phyloP scores from a whole-genome alignment of 2,329 filamentous ascomycete genomes.

The Orbilia blumenaviensis region DNA sequence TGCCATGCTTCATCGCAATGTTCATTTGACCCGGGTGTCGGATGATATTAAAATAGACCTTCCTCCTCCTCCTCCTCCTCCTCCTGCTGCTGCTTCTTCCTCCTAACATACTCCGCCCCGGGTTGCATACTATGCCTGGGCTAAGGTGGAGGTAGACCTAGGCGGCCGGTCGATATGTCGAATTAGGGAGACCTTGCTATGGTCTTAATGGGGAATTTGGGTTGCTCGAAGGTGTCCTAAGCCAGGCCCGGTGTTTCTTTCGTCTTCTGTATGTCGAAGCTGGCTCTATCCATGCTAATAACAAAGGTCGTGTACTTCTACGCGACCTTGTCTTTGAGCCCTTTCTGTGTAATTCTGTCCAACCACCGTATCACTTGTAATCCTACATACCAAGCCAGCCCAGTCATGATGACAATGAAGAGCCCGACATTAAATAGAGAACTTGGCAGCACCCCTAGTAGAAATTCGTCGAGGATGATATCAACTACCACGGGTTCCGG shows the following conservation, averaged over 20 bases:
- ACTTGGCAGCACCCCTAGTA: slow-evolving; percentile 26
- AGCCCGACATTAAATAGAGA: slow-evolving; percentile 30
- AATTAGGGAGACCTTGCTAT: no score
- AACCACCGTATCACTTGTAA: slow-evolving; percentile 15
- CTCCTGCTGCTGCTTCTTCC: no score
- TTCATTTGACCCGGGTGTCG: not conserved
- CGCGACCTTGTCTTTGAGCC: slow-evolving; percentile 17
- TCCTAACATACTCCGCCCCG: no score
- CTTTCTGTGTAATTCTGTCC: slow-evolving; percentile 1
- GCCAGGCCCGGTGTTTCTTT: no score
- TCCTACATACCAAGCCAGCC: slow-evolving; percentile 29
- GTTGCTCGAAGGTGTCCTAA: no score
- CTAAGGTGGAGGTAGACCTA: not conserved
- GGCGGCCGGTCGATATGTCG: not conserved
- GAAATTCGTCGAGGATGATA: slow-evolving; percentile 48
- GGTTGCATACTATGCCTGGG: no score
- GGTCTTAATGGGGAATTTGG: no score
- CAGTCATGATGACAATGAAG: slow-evolving; percentile 25
- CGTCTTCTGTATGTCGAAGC: not conserved
- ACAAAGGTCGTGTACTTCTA: not conserved
- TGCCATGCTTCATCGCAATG: not conserved
- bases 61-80: no score
- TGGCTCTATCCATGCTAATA: slow-evolving; percentile 12
- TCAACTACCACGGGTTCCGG: slow-evolving; percentile 78
- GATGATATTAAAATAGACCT: not conserved